Conservation (phyloP, 306 rosid species). For the Acacia melanoxylon region DNA sequence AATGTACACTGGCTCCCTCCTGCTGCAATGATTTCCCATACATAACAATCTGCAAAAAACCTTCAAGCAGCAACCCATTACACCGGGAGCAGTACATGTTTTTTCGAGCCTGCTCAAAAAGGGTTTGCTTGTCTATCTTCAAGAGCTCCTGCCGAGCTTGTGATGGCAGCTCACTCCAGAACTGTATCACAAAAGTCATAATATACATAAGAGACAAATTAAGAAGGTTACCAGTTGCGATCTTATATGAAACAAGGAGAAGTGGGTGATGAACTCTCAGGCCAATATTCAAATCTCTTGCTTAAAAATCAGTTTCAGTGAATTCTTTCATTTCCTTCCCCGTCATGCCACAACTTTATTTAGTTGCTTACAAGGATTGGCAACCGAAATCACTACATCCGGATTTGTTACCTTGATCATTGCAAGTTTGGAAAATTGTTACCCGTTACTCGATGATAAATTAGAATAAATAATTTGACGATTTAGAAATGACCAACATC, state of each 20-base stretch:
- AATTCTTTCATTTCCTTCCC: constrained; percentile 12
- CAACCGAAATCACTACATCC: background rate
- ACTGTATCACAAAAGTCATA: constrained; percentile 51
- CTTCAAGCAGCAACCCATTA: constrained; percentile 96
- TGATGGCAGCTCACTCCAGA: constrained; percentile 78
- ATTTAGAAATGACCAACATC: constrained; percentile 8
- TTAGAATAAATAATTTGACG: background rate
- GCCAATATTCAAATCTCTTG: background rate
- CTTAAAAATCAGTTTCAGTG: constrained; percentile 10
- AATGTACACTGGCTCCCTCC: constrained; percentile 55
- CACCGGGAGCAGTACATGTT: constrained; percentile 99
- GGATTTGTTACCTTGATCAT: background rate
- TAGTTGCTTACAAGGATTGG: constrained; percentile 20
- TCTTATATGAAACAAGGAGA: constrained; percentile 12
- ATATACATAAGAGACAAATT: constrained; percentile 33
- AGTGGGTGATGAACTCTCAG: background rate
- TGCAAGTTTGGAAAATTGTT: background rate
- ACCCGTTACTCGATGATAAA: constrained; percentile 9
- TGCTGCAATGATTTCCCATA: constrained; percentile 91
- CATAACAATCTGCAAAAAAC: constrained; percentile 93
- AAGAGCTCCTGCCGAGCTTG: constrained; percentile 82
- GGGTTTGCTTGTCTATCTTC: constrained; percentile 94
- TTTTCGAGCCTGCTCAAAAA: constrained; percentile 90
- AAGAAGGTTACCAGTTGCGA: constrained; percentile 20
- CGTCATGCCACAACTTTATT: background rate